Percentiles rank a stretch among this genome's conserved stretches.
Evolutionary conservation across 2,329 filamentous ascomycete genomes (phyloP).

Genomic region (Hymenoscyphus repandus): DNA sequence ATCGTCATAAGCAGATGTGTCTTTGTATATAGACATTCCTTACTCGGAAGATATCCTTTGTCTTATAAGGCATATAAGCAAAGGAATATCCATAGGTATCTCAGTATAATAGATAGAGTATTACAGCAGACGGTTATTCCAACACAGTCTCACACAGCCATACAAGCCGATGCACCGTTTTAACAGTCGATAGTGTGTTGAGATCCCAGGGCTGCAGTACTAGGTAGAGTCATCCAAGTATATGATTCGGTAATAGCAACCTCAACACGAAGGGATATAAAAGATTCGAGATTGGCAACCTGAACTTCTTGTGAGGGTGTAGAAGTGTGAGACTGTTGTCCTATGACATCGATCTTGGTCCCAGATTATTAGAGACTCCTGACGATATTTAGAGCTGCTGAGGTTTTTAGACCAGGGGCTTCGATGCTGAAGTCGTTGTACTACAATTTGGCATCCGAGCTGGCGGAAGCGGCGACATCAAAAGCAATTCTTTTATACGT

Average conservation of each 20-base stretch:
- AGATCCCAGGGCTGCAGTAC: constrained; percentile 33
- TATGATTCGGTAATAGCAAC: constrained; percentile 58
- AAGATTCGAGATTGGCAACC: constrained; percentile 37
- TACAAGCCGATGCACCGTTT: constrained; percentile 10
- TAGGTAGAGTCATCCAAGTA: constrained; percentile 45
- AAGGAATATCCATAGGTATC: too few species aligned
- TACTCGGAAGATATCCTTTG: too few species aligned
- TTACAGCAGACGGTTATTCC: constrained; percentile 17
- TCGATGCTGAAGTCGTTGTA: constrained; percentile 57
- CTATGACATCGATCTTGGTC: constrained; percentile 54
- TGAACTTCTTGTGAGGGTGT: constrained; percentile 39
- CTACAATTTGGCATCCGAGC: constrained; percentile 8
- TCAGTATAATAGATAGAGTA: too few species aligned
- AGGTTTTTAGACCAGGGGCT: constrained; percentile 40
- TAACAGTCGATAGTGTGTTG: constrained; percentile 45
- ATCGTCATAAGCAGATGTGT: too few species aligned
- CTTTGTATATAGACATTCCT: too few species aligned
- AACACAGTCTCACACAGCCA: constrained; percentile 7
- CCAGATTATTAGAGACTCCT: constrained; percentile 41
- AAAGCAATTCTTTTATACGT: constrained; percentile 36
- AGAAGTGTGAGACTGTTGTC: constrained; percentile 53
- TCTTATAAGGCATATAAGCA: too few species aligned
- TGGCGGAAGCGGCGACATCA: constrained; percentile 2
- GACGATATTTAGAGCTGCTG: constrained; percentile 38
- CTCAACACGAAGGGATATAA: constrained; percentile 46